A percentile compares a stretch with the other conserved stretches of the same genome.
These are phyloP conservation scores for Phytopythium helicoides DNA, from an alignment of 352 stramenopile genomes.

Conservation along the genomic window DNA sequence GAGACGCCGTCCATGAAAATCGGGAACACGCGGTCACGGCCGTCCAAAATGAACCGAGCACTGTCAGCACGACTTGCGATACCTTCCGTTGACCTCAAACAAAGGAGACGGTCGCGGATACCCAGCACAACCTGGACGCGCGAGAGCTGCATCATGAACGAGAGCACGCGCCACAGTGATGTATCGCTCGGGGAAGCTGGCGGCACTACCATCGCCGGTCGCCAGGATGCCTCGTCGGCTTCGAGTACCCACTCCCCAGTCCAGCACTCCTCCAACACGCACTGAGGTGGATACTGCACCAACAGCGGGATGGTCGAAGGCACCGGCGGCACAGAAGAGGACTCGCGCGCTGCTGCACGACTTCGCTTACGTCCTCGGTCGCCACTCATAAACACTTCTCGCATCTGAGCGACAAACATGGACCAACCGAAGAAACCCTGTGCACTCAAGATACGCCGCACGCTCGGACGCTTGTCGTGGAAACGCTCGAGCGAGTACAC, in stretches of 20 bases:
- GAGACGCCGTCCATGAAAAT: constrained; percentile 47
- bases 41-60: constrained; percentile 54
- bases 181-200: constrained; percentile 10
- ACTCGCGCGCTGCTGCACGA: neutral
- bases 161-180: constrained; percentile 44
- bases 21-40: constrained; percentile 57
- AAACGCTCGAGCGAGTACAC: constrained; percentile 59
- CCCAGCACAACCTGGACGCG: constrained; percentile 39
- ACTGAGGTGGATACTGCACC: constrained; percentile 13
- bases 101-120: constrained; percentile 33
- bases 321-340: neutral
- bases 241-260: constrained; percentile 56
- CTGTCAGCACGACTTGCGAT: constrained; percentile 29
- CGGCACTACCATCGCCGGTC: constrained; percentile 13
- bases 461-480: constrained; percentile 31
- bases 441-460: constrained; percentile 48
- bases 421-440: constrained; percentile 57
- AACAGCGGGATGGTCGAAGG: neutral
- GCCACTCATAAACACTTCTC: constrained; percentile 53
- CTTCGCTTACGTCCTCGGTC: neutral
- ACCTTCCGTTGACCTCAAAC: constrained; percentile 25
- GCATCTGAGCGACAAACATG: constrained; percentile 60
- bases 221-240: constrained; percentile 39
- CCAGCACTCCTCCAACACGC: constrained; percentile 39
- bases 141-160: constrained; percentile 45